Evolutionary conservation across 192 early-diverging fungal species (phyloP).

Genomic region (Chytriomyces hyalinus): DNA sequence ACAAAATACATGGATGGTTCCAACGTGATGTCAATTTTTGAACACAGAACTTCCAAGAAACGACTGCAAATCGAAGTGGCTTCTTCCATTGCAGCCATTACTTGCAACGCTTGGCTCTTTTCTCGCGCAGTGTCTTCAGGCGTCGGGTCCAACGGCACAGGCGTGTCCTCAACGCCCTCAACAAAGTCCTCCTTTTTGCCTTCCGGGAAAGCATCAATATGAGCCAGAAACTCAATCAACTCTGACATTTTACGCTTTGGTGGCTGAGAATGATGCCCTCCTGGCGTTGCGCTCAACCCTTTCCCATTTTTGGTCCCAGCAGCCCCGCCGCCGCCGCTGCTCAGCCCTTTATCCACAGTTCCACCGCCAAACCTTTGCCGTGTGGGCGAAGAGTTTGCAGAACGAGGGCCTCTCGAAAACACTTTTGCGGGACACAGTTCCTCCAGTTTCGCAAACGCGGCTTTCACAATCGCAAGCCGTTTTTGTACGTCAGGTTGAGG

Average conservation of each 20-base stretch:
- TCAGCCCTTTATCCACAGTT: neutral
- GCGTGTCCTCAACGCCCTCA: constrained; percentile 14
- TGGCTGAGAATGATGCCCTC: neutral
- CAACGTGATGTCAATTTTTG: constrained; percentile 38
- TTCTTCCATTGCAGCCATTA: constrained; percentile 35
- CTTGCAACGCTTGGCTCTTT: constrained; percentile 13
- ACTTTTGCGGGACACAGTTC: constrained; percentile 35
- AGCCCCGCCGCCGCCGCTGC: neutral
- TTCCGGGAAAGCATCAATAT: constrained; percentile 35
- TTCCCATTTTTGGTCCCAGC: neutral
- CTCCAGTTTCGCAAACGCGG: constrained; percentile 37
- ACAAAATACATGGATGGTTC: constrained; percentile 40
- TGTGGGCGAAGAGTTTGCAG: constrained; percentile 13
- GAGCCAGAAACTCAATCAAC: constrained; percentile 35
- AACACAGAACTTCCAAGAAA: constrained; percentile 32
- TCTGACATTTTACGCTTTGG: constrained; percentile 24
- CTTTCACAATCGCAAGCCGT: constrained; percentile 21
- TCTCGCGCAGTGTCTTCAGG: constrained; percentile 21
- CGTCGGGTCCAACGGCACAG: constrained; percentile 21
- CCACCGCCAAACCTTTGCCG: neutral
- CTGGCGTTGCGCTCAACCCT: neutral
- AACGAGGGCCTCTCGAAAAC: constrained; percentile 2
- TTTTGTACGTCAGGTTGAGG: constrained; percentile 38
- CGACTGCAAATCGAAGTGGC: constrained; percentile 24
- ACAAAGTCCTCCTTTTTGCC: neutral